Evolutionary conservation across 129 eudicot species (phyloP), one percentile per base, ranked within the genome.

Genomic region (Tagetes erecta): DNA sequence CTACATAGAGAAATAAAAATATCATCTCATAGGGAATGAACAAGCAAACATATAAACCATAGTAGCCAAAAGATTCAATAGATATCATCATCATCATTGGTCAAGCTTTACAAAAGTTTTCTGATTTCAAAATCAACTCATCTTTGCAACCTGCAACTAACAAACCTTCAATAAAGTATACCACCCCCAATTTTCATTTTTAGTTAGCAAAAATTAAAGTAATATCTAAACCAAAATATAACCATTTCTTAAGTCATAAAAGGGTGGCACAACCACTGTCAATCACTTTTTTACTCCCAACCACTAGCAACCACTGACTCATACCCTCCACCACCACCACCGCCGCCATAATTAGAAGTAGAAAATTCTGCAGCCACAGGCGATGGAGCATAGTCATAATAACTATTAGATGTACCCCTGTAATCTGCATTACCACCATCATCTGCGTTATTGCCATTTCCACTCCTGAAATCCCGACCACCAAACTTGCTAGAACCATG

Each of bases 401-500:
- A 35, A 38, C 68, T 41, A 58, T 31, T 3, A 62, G 27, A 6
- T 9, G 30, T 45, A 3, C 51, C 37, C 40, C 75, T 47, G 38
- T 53, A 42, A 13, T 9, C 14, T 9, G 76, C 37, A 38, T 30
- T 55, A 10, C 38, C 5, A 27, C 74, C 78, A 45, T 67, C 52
- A 41, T 68, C 70, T 6, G 52, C 47, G 40, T 36, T 36, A 30
- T 20, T 27, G 27, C 39, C 47, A 14, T 44, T 68, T 5, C 72
- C 68, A 8, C 52, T 74, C 50, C 95, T 63, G 50, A 68, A 82
- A 44, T 89, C 95, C 12, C 64, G 87, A 7, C 87, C 91, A 12
- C 96, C 96, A 68, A 80, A 86, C 71, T 45, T 84, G 46, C 81
- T 67, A 30, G 89, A 83, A 3, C 83, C 66, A 37, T 5, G 47